Percentiles rank a stretch among this genome's conserved stretches.
Conservation (phyloP, 768 basidiomycete species). For the Suillus spraguei region DNA sequence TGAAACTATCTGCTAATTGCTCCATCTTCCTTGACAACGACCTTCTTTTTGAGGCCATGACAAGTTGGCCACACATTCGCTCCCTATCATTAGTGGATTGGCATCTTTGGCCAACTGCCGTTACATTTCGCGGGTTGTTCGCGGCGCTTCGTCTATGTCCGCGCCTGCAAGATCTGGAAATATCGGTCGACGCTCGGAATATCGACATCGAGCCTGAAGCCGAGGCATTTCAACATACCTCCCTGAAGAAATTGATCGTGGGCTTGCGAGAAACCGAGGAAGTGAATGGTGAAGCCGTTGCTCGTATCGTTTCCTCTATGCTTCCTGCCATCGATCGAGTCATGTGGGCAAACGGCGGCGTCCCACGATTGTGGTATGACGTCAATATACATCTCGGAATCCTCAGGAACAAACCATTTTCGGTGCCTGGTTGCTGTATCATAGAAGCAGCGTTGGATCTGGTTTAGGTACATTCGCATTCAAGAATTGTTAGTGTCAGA, state of each 20-base stretch:
- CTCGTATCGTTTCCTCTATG: background rate
- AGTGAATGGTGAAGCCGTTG: background rate
- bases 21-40: background rate
- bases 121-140: constrained; percentile 3
- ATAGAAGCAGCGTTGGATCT: background rate
- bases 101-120: background rate
- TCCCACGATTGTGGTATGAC: background rate
- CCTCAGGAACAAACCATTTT: background rate
- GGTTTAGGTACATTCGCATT: background rate
- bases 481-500: background rate
- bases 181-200: background rate
- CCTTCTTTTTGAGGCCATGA: constrained; percentile 4
- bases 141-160: background rate
- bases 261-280: background rate
- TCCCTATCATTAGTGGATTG: background rate
- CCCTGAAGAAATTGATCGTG: background rate
- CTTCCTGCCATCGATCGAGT: background rate
- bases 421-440: background rate
- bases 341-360: background rate
- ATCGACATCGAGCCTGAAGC: background rate
- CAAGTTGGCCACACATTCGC: background rate
- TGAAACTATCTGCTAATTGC: background rate
- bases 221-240: constrained; percentile 1
- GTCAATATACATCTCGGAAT: background rate
- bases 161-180: background rate